Percentiles rank a stretch among this genome's conserved stretches.
Conservation (phyloP, 306 rosid species). For the Parietaria judaica region DNA sequence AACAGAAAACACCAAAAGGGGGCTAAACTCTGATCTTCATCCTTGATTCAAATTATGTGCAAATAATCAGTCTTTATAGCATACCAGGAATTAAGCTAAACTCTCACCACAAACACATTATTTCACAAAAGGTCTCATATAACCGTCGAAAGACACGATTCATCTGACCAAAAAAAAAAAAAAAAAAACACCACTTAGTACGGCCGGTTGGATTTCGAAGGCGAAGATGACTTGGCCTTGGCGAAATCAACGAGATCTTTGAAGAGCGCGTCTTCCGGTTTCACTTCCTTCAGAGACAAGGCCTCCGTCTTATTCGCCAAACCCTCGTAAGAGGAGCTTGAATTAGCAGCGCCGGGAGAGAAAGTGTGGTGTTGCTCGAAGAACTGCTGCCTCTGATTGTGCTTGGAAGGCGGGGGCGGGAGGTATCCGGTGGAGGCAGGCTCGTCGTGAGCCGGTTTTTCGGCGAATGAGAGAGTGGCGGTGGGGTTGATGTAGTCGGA, state of each 20-base stretch:
- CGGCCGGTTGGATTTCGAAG: constrained; percentile 59
- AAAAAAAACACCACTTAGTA: constrained; percentile 29
- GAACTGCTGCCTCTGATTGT: constrained; percentile 73
- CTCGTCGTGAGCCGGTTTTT: constrained; percentile 58
- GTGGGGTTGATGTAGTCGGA: constrained; percentile 27
- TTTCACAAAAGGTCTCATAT: constrained; percentile 26
- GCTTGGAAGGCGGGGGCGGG: constrained; percentile 77
- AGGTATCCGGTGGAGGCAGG: constrained; percentile 39
- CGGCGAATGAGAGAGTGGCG: constrained; percentile 29
- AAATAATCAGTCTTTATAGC: constrained; percentile 19
- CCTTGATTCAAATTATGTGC: constrained; percentile 43
- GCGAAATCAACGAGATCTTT: constrained; percentile 82
- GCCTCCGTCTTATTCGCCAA: constrained; percentile 66
- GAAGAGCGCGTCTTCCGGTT: constrained; percentile 76
- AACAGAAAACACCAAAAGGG: constrained; percentile 7
- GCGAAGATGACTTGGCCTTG: constrained; percentile 60
- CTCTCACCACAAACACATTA: constrained; percentile 33
- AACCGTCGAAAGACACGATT: constrained; percentile 27
- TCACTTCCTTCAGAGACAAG: constrained; percentile 66
- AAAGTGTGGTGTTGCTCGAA: constrained; percentile 43
- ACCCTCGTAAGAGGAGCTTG: constrained; percentile 55
- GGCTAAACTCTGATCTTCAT: no score
- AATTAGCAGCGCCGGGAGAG: constrained; percentile 24
- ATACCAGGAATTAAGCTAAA: constrained; percentile 12
- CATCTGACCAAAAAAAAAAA: constrained; percentile 22